phyloP scores from a whole-genome alignment of 495 filamentous ascomycete species.

The Hyphodiscus hymeniophilus region DNA sequence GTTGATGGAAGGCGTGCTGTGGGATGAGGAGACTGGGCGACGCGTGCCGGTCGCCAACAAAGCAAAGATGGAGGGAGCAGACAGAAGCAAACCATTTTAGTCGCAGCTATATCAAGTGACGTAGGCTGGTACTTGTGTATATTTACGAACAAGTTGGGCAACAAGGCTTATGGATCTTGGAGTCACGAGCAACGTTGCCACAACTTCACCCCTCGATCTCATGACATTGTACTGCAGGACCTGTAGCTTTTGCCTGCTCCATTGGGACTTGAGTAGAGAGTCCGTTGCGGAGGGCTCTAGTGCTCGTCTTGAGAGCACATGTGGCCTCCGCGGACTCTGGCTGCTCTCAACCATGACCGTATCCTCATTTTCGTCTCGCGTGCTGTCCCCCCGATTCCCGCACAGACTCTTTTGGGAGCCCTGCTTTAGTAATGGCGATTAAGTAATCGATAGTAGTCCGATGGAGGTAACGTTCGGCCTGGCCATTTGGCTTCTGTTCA shows the following conservation, averaged over 20 bases:
- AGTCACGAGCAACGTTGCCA: too few species aligned
- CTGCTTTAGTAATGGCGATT: conserved; percentile 2
- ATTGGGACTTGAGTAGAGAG: conserved; percentile 8
- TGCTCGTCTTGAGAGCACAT: conserved; percentile 7
- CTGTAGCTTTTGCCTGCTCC: background rate
- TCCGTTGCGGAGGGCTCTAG: conserved; percentile 10
- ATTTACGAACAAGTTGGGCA: too few species aligned
- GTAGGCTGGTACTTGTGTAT: too few species aligned
- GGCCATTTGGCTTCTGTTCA: background rate
- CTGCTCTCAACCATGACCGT: conserved; percentile 12
- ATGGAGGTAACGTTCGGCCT: background rate
- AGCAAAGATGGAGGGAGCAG: too few species aligned
- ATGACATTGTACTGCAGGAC: too few species aligned
- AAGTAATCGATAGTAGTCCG: background rate
- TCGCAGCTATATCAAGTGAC: too few species aligned
- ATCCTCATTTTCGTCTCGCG: conserved; percentile 8
- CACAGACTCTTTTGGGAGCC: conserved; percentile 4
- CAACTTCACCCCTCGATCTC: too few species aligned
- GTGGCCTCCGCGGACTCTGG: conserved; percentile 3
- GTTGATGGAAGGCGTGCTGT: too few species aligned
- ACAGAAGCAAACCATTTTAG: too few species aligned
- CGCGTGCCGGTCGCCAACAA: too few species aligned
- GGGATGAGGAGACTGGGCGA: too few species aligned
- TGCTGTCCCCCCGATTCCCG: conserved; percentile 1
- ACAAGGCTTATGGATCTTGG: too few species aligned